phyloP scores from a whole-genome alignment of 331 rosid species.

The Arachis monticola region DNA sequence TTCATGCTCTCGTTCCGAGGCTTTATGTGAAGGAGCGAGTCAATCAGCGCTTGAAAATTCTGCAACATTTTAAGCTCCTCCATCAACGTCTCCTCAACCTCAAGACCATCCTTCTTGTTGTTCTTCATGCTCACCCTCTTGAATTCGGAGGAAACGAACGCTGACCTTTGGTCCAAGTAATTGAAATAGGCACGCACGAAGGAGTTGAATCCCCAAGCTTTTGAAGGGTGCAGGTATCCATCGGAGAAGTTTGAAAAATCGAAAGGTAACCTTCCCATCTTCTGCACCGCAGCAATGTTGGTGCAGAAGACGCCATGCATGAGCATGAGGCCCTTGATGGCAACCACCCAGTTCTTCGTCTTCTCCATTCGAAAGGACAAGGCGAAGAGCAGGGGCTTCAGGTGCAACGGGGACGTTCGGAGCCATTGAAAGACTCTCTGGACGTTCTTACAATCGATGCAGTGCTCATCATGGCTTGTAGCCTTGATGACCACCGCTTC shows the following conservation, averaged over 20 bases:
- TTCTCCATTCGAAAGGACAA: conserved; percentile 63
- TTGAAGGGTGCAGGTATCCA: conserved; percentile 28
- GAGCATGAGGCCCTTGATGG: conserved; percentile 86
- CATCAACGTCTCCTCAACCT: conserved; percentile 46
- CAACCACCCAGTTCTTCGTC: conserved; percentile 75
- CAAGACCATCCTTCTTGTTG: neutral
- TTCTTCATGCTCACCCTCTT: conserved; percentile 8
- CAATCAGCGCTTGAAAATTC: conserved; percentile 59
- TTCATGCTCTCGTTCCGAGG: conserved; percentile 39
- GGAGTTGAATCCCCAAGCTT: conserved; percentile 48
- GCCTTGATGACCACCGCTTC: conserved; percentile 76
- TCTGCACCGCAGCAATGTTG: conserved; percentile 51
- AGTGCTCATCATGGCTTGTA: conserved; percentile 73
- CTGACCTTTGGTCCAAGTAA: conserved; percentile 59
- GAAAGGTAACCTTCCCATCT: conserved; percentile 71
- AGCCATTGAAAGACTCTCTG: conserved; percentile 76
- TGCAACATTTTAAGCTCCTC: conserved; percentile 62
- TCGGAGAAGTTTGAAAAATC: conserved; percentile 67
- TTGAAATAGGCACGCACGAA: conserved; percentile 67
- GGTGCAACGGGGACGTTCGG: conserved; percentile 60
- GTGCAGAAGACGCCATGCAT: conserved; percentile 76
- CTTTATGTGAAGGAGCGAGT: conserved; percentile 59
- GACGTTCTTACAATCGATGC: conserved; percentile 62
- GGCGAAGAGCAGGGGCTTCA: conserved; percentile 58
- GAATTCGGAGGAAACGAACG: conserved; percentile 38